A percentile compares a stretch with the other conserved stretches of the same genome.
Conservation (phyloP, 768 basidiomycete species). For the Mycena vulgaris region DNA sequence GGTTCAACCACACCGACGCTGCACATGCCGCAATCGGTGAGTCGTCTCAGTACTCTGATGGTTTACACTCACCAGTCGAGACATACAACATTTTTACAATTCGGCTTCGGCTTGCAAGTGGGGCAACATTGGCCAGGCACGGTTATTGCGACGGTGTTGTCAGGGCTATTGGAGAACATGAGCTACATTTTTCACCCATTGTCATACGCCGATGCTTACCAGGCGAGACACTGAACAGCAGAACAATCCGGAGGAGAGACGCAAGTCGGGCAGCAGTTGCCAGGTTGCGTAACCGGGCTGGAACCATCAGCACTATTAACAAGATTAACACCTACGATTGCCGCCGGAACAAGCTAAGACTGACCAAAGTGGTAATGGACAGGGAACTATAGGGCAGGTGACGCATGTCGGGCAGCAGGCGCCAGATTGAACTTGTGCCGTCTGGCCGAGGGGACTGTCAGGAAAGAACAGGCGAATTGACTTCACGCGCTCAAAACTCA, state of each 20-base stretch:
- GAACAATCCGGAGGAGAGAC: constrained; percentile 5
- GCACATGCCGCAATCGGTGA: not conserved
- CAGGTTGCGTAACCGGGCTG: constrained; percentile 17
- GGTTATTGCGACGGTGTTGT: constrained; percentile 7
- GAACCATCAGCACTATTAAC: not conserved
- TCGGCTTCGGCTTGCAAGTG: constrained; percentile 16
- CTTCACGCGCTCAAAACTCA: no score
- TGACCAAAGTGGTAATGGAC: no score
- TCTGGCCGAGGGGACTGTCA: no score
- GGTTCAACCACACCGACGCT: no score
- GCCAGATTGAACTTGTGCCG: no score
- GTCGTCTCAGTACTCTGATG: constrained; percentile 6
- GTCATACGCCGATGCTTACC: constrained; percentile 3
- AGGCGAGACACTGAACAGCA: constrained; percentile 12
- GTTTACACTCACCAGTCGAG: constrained; percentile 7
- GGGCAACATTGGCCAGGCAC: constrained; percentile 7
- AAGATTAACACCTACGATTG: constrained; percentile 6
- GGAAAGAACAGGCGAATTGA: no score
- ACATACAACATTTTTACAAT: constrained; percentile 6
- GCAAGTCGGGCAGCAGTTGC: constrained; percentile 21
- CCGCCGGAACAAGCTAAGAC: not conserved
- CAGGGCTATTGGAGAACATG: constrained; percentile 8
- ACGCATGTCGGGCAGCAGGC: no score
- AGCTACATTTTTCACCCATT: constrained; percentile 7
- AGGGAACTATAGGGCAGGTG: no score